Conservation (phyloP, 768 basidiomycete species). For the Tulasnella calospora region DNA sequence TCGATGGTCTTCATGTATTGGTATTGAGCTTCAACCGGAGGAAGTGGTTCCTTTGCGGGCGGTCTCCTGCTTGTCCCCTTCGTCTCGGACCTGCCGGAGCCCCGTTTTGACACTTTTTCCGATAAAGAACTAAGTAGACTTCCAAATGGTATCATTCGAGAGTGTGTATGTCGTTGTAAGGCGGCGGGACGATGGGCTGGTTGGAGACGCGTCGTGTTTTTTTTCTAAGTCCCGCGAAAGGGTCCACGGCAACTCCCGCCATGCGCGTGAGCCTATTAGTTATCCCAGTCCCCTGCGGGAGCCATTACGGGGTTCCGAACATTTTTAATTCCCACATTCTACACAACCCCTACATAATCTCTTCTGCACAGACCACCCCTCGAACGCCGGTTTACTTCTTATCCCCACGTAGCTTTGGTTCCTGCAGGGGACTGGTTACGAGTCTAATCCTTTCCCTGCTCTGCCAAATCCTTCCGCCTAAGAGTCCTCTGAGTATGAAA, state of each 20-base stretch:
- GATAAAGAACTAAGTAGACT: not conserved
- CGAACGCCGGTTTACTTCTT: too few species aligned
- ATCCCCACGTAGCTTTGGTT: too few species aligned
- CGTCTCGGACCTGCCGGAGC: too few species aligned
- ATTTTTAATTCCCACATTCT: too few species aligned
- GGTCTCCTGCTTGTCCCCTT: too few species aligned
- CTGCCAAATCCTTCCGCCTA: constrained; percentile 39
- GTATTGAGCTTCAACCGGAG: too few species aligned
- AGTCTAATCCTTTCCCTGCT: constrained; percentile 31
- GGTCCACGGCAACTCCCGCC: not conserved
- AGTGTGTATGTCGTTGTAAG: not conserved
- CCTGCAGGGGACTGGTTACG: too few species aligned
- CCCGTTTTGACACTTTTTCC: not conserved
- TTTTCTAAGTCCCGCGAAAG: not conserved
- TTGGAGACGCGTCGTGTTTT: not conserved
- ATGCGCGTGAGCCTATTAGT: not conserved
- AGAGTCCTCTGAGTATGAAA: constrained; percentile 46
- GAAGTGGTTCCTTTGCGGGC: too few species aligned
- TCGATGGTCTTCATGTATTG: too few species aligned
- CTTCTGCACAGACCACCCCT: too few species aligned
- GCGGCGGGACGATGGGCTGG: not conserved
- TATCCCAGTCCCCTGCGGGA: not conserved
- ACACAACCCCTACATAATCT: too few species aligned
- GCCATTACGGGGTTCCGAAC: not conserved
- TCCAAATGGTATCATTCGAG: not conserved